These are phyloP conservation scores for Ophiostoma novo-ulmi DNA, from an alignment of 2,329 filamentous ascomycete species.

Conservation along the genomic window DNA sequence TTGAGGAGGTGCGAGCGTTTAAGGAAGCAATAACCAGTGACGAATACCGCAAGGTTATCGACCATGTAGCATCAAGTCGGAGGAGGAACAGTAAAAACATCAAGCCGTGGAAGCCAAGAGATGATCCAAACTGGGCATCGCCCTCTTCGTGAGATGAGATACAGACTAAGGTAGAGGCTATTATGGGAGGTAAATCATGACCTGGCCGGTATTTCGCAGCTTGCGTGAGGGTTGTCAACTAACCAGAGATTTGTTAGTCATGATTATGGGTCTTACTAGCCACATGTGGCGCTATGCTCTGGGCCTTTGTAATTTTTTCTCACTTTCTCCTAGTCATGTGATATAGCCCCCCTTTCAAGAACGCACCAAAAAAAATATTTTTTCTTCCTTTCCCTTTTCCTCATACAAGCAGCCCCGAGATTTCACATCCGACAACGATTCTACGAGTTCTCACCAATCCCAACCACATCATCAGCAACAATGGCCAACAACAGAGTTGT, in stretches of 20 bases:
- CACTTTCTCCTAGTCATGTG: constrained; percentile 25
- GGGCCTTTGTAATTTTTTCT: constrained; percentile 14
- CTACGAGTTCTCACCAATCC: constrained; percentile 21
- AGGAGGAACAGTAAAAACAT: constrained; percentile 53
- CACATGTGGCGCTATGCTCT: constrained; percentile 11
- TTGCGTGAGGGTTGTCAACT: background rate
- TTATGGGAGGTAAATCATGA: no score
- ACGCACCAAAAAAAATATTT: constrained; percentile 28
- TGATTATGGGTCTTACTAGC: background rate
- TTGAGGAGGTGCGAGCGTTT: constrained; percentile 50
- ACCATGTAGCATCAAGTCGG: constrained; percentile 49
- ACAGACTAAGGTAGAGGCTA: no score
- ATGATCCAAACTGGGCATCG: constrained; percentile 55
- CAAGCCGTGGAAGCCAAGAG: constrained; percentile 53
- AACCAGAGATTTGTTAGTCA: background rate
- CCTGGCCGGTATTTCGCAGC: no score
- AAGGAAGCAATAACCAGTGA: constrained; percentile 44
- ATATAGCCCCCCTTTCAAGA: constrained; percentile 19
- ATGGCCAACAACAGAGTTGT: constrained; percentile 58
- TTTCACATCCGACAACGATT: constrained; percentile 15
- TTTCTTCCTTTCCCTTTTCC: constrained; percentile 18
- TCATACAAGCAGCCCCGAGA: constrained; percentile 19
- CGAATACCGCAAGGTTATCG: constrained; percentile 46
- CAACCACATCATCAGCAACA: constrained; percentile 43
- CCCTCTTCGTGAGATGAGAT: constrained; percentile 17